Percentiles rank a stretch among this genome's conserved stretches.
Conservation (phyloP, 208 protist species). For the Trypanosoma avium region DNA sequence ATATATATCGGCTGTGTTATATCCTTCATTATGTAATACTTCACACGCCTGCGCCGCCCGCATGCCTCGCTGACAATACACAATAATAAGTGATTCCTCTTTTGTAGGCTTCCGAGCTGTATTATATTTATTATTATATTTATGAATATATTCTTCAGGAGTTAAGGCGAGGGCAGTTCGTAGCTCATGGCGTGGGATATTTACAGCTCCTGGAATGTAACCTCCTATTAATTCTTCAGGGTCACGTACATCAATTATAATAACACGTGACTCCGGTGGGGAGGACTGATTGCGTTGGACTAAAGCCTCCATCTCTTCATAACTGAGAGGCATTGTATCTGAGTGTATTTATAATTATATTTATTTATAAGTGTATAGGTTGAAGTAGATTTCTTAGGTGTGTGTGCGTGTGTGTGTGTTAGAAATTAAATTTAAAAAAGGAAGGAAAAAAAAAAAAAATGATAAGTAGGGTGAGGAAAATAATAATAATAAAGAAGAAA, state of each 20-base stretch:
- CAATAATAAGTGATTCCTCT: slow-evolving; percentile 10
- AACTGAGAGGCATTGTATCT: slow-evolving; percentile 4
- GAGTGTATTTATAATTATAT: neutral
- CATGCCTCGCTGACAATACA: slow-evolving; percentile 23
- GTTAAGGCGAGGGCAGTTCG: neutral
- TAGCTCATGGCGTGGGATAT: slow-evolving; percentile 16
- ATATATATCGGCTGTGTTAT: slow-evolving; percentile 6
- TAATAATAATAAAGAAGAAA: too few relatives aligned
- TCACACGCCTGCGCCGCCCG: slow-evolving; percentile 9
- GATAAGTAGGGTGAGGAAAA: too few relatives aligned
- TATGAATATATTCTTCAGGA: too few relatives aligned
- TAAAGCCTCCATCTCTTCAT: neutral
- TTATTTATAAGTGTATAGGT: neutral
- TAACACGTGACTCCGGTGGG: neutral
- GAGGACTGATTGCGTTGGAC: neutral
- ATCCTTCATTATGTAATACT: slow-evolving; percentile 16
- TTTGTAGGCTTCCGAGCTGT: slow-evolving; percentile 16
- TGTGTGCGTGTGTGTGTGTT: neutral
- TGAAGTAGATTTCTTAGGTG: neutral
- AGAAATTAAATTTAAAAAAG: too few relatives aligned
- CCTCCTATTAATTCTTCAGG: slow-evolving; percentile 9
- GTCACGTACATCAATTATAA: slow-evolving; percentile 18
- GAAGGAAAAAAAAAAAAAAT: too few relatives aligned
- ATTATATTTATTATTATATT: too few relatives aligned
- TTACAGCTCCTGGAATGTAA: slow-evolving; percentile 18